Evolutionary conservation across 2,329 filamentous ascomycete species (phyloP).

Genomic region (Rosellinia necatrix): DNA sequence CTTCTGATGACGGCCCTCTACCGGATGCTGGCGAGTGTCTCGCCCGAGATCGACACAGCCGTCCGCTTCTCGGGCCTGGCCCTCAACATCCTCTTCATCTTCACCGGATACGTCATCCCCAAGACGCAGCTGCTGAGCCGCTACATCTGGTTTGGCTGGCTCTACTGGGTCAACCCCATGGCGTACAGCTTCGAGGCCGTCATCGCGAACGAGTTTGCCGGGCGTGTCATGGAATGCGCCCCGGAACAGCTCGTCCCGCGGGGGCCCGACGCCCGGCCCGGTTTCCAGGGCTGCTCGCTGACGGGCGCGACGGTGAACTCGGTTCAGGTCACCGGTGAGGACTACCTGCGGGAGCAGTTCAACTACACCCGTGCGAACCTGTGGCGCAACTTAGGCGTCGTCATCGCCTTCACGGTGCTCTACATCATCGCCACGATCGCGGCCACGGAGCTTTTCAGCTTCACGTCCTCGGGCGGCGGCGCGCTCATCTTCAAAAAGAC

Average conservation of each 20-base stretch:
- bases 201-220: slow-evolving; percentile 58
- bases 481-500: slow-evolving; percentile 73
- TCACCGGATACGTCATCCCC: slow-evolving; percentile 68
- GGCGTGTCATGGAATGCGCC: slow-evolving; percentile 55
- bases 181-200: slow-evolving; percentile 68
- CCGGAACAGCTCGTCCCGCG: slow-evolving; percentile 52
- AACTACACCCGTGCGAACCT: slow-evolving; percentile 61
- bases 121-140: slow-evolving; percentile 57
- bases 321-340: slow-evolving; percentile 55
- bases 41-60: slow-evolving; percentile 60
- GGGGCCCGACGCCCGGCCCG: slow-evolving; percentile 46
- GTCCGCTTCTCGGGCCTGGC: slow-evolving; percentile 60
- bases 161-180: slow-evolving; percentile 68
- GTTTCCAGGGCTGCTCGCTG: slow-evolving; percentile 60
- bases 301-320: slow-evolving; percentile 56
- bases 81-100: slow-evolving; percentile 67
- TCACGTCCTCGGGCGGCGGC: slow-evolving; percentile 66
- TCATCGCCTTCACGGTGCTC: slow-evolving; percentile 75
- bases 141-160: slow-evolving; percentile 74
- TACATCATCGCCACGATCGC: slow-evolving; percentile 75
- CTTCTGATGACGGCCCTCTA: slow-evolving; percentile 40
- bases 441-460: slow-evolving; percentile 70
- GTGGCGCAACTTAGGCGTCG: slow-evolving; percentile 79
- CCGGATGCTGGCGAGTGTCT: slow-evolving; percentile 41
- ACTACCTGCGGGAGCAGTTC: slow-evolving; percentile 58